phyloP scores from a whole-genome alignment of 305 asterid genomes.

The Stenogyne calaminthoides region DNA sequence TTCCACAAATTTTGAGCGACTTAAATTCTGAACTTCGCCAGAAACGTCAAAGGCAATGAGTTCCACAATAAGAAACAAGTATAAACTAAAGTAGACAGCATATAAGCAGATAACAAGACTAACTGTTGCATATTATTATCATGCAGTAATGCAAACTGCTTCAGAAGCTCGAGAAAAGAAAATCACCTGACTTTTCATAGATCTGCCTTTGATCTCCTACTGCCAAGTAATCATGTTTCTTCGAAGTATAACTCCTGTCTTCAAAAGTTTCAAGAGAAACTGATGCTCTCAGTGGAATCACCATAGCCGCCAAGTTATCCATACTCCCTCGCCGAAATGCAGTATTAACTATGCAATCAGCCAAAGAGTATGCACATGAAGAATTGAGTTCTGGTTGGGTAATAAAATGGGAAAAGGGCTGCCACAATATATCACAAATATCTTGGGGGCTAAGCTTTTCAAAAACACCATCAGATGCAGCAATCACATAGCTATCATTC shows the following conservation, averaged over 20 bases:
- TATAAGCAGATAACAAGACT: background rate
- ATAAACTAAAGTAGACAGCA: background rate
- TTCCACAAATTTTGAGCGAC: slow-evolving; percentile 3
- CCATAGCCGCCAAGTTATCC: slow-evolving; percentile 89
- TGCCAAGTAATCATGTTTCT: slow-evolving; percentile 45
- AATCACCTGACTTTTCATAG: slow-evolving; percentile 54
- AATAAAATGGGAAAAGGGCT: slow-evolving; percentile 52
- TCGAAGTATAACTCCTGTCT: slow-evolving; percentile 39
- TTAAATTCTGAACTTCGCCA: background rate
- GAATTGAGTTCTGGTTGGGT: slow-evolving; percentile 47
- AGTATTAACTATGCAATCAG: slow-evolving; percentile 81
- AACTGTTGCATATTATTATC: slow-evolving; percentile 3
- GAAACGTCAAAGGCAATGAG: slow-evolving; percentile 15
- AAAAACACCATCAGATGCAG: slow-evolving; percentile 93
- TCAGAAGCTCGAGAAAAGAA: slow-evolving; percentile 29
- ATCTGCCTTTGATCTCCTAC: slow-evolving; percentile 53
- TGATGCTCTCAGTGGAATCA: slow-evolving; percentile 57
- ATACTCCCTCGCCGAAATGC: slow-evolving; percentile 84
- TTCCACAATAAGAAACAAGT: background rate
- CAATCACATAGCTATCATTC: slow-evolving; percentile 87
- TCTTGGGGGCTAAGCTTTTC: slow-evolving; percentile 90
- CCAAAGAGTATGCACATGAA: slow-evolving; percentile 70
- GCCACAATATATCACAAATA: slow-evolving; percentile 81
- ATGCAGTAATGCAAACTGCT: slow-evolving; percentile 18
- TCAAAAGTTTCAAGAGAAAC: slow-evolving; percentile 40